Evolutionary conservation across 2,329 filamentous ascomycete genomes (phyloP).

Genomic region (Botrytis byssoidea): DNA sequence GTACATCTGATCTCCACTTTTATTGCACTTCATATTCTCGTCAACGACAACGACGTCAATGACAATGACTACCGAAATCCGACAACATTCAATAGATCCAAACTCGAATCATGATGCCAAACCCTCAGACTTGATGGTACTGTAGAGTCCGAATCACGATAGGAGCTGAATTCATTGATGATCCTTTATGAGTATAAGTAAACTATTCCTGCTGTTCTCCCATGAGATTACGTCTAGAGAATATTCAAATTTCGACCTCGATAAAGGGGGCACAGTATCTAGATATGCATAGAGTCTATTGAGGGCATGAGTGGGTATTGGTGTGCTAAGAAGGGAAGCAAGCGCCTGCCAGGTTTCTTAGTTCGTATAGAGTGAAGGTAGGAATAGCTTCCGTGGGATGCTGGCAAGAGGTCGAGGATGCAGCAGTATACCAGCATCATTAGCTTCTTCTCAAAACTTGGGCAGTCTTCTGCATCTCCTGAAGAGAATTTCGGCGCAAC

Average conservation of each 20-base stretch:
- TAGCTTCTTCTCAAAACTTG: neutral
- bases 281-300: neutral
- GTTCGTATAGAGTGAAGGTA: neutral
- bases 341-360: too few species aligned
- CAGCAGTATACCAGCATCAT: neutral
- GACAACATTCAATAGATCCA: neutral
- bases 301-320: neutral
- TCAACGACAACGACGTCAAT: neutral
- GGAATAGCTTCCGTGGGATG: neutral
- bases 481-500: neutral
- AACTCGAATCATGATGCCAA: neutral
- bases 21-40: neutral
- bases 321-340: neutral
- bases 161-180: too few species aligned
- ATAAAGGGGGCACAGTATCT: neutral
- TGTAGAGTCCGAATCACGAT: neutral
- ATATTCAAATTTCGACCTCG: neutral
- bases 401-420: neutral
- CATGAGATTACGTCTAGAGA: neutral
- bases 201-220: neutral
- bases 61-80: neutral
- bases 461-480: neutral
- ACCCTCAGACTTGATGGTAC: neutral
- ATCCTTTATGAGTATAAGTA: neutral
- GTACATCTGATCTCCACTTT: neutral